Evolutionary conservation across 2,329 filamentous ascomycete genomes (phyloP).

Genomic region (Fusarium dlaminii): DNA sequence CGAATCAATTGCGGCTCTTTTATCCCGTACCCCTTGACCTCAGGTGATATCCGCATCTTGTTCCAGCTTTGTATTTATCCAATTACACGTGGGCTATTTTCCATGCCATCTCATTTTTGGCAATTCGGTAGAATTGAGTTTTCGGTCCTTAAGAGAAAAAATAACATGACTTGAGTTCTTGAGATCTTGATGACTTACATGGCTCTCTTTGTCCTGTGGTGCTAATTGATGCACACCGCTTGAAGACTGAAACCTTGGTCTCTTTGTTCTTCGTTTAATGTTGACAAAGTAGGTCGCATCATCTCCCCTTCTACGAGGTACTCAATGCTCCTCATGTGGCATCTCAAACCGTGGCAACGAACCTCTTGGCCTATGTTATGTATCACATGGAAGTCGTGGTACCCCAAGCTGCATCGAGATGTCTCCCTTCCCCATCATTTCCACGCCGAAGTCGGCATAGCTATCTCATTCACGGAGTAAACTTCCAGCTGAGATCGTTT

Average conservation of each 20-base stretch:
- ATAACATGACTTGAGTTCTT: background rate
- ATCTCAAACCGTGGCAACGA: slow-evolving; percentile 20
- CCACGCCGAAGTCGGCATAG: slow-evolving; percentile 18
- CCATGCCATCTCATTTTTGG: slow-evolving; percentile 23
- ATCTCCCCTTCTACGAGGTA: background rate
- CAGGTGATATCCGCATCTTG: slow-evolving; percentile 26
- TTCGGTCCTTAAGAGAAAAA: background rate
- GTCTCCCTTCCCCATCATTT: slow-evolving; percentile 25
- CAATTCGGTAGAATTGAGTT: background rate
- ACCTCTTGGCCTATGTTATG: slow-evolving; percentile 6
- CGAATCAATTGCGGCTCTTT: slow-evolving; percentile 29
- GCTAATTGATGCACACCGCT: slow-evolving; percentile 26
- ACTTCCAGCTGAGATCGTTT: background rate
- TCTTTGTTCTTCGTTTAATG: slow-evolving; percentile 15
- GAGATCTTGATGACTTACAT: slow-evolving; percentile 6
- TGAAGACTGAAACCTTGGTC: slow-evolving; percentile 5
- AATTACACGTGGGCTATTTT: slow-evolving; percentile 14
- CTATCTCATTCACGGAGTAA: background rate
- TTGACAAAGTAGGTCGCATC: background rate
- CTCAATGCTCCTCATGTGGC: background rate
- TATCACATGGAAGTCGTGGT: slow-evolving; percentile 6
- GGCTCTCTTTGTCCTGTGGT: slow-evolving; percentile 1
- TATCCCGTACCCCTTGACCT: slow-evolving; percentile 20
- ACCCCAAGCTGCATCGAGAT: slow-evolving; percentile 15
- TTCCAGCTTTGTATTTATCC: background rate